These are phyloP conservation scores for Jacaranda copaia DNA, from an alignment of 257 asterid species.

Conservation along the genomic window DNA sequence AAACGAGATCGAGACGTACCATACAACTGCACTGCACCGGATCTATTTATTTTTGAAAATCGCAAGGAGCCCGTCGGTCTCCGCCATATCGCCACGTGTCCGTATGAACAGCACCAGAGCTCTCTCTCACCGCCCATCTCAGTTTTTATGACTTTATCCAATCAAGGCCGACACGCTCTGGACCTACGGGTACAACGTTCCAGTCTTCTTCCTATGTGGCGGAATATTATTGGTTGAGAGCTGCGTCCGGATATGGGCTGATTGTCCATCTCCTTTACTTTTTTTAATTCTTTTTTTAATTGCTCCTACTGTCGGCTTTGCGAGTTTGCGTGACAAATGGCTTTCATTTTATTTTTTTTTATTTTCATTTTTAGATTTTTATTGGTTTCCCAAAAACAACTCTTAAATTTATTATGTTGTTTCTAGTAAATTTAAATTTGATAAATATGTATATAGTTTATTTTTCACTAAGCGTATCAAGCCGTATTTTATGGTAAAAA, in stretches of 20 bases:
- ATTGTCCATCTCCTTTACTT: neutral
- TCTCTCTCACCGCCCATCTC: conserved; percentile 34
- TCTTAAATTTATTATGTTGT: too few species aligned
- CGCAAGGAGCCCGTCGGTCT: conserved; percentile 36
- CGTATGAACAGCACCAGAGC: neutral
- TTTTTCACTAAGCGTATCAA: too few species aligned
- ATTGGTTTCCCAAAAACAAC: neutral
- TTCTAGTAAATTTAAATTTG: too few species aligned
- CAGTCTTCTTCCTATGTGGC: conserved; percentile 49
- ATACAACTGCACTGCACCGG: conserved; percentile 36
- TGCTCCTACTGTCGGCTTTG: conserved; percentile 9
- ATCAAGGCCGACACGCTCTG: conserved; percentile 60
- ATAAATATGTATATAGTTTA: too few species aligned
- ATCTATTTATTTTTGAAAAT: conserved; percentile 13
- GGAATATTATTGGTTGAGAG: neutral
- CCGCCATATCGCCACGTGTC: conserved; percentile 45
- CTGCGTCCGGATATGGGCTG: conserved; percentile 29
- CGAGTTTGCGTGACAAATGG: neutral
- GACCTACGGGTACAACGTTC: conserved; percentile 39
- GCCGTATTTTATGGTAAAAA: too few species aligned
- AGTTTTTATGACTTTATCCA: conserved; percentile 21
- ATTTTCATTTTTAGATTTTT: neutral
- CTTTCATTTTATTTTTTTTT: neutral
- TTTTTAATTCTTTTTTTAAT: neutral
- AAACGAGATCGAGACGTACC: conserved; percentile 37